Percentiles rank a stretch among this genome's conserved stretches.
phyloP scores from a whole-genome alignment of 169 alveolate species.

The Eimeria maxima region DNA sequence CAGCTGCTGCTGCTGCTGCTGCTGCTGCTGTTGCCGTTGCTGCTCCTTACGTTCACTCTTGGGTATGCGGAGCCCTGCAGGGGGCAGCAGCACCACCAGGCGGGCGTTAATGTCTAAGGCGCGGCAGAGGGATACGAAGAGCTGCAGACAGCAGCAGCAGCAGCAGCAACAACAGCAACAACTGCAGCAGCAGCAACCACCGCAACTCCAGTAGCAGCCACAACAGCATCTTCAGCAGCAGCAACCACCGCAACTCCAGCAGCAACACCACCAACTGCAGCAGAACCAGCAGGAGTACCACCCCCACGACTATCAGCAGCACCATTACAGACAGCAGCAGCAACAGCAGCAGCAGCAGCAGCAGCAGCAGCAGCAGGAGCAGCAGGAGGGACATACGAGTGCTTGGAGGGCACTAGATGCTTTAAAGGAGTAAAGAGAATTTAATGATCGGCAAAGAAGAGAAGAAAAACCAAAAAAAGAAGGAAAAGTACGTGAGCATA shows the following conservation, averaged over 20 bases:
- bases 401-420: slow-evolving; percentile 28
- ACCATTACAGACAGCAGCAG: neutral
- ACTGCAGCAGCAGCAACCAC: neutral
- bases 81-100: slow-evolving; percentile 51
- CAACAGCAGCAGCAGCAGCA: neutral
- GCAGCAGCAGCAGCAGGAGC: slow-evolving; percentile 57
- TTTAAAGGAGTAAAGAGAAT: neutral
- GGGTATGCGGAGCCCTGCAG: slow-evolving; percentile 58
- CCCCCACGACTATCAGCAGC: neutral
- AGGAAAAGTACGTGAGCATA: neutral
- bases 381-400: neutral
- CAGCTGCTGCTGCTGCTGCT: neutral
- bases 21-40: slow-evolving; percentile 33
- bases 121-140: slow-evolving; percentile 38
- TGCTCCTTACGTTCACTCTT: slow-evolving; percentile 37
- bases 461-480: neutral
- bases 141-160: too few relatives aligned
- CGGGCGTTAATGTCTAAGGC: slow-evolving; percentile 40
- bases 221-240: neutral
- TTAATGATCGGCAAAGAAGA: neutral
- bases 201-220: too few relatives aligned
- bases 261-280: too few relatives aligned
- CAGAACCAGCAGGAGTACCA: neutral
- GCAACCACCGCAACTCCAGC: neutral
- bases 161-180: neutral